Evolutionary conservation across 768 basidiomycete species (phyloP).

Genomic region (Rhizopogon vesiculosus): DNA sequence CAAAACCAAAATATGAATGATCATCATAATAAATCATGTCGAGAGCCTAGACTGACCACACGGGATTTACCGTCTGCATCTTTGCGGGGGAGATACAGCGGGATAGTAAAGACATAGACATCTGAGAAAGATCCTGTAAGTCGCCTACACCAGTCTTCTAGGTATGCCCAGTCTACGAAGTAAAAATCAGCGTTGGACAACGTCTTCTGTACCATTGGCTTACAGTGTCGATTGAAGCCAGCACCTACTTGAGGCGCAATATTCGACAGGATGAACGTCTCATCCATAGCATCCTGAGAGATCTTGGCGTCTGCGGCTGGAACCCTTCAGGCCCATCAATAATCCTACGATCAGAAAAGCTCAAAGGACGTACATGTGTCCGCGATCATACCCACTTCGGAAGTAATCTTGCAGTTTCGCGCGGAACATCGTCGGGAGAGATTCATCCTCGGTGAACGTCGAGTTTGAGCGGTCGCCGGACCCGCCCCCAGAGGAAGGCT

Average conservation of each 20-base stretch:
- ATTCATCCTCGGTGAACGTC: conserved; percentile 78
- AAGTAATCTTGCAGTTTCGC: conserved; percentile 88
- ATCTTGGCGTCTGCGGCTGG: conserved; percentile 94
- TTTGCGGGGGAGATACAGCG: conserved; percentile 87
- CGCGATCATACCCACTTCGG: conserved; percentile 90
- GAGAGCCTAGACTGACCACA: conserved; percentile 56
- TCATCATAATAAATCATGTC: background rate
- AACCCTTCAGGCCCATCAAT: conserved; percentile 49
- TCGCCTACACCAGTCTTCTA: conserved; percentile 92
- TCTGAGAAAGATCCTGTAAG: conserved; percentile 86
- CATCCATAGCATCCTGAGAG: conserved; percentile 92
- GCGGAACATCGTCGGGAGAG: conserved; percentile 72
- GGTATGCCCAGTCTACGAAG: conserved; percentile 85
- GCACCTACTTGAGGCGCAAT: conserved; percentile 98
- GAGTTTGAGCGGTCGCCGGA: conserved; percentile 71
- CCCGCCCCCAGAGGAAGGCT: conserved; percentile 29
- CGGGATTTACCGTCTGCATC: conserved; percentile 93
- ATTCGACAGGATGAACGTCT: conserved; percentile 92
- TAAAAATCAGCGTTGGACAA: background rate
- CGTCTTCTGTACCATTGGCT: conserved; percentile 16
- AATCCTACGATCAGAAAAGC: background rate
- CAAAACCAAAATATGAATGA: background rate
- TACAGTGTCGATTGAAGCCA: conserved; percentile 97
- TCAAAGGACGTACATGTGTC: conserved; percentile 77
- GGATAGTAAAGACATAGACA: conserved; percentile 97